Evolutionary conservation across 2,329 filamentous ascomycete genomes (phyloP).

Genomic region (Pseudopithomyces chartarum): DNA sequence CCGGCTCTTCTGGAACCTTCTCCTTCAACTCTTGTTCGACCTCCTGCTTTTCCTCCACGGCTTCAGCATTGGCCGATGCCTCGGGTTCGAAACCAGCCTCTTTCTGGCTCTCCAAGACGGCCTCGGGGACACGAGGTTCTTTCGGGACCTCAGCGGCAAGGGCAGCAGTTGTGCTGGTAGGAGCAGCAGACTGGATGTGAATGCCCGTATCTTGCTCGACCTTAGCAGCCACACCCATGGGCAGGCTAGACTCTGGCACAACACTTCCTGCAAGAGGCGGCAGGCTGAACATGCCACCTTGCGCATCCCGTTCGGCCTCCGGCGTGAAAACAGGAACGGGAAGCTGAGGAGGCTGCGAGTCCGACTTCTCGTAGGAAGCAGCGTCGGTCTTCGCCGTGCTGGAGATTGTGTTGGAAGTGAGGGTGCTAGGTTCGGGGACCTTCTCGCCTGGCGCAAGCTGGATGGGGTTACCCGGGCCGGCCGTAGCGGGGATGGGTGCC

Average conservation of each 20-base stretch:
- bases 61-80: conserved; percentile 67
- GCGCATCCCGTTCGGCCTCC: conserved; percentile 48
- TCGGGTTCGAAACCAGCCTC: conserved; percentile 69
- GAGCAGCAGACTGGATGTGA: conserved; percentile 50
- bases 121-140: conserved; percentile 57
- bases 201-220: conserved; percentile 45
- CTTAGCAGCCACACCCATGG: conserved; percentile 61
- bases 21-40: conserved; percentile 73
- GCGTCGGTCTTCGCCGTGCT: conserved; percentile 65
- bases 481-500: conserved; percentile 63
- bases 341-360: conserved; percentile 56
- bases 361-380: conserved; percentile 83
- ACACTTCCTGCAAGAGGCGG: conserved; percentile 62
- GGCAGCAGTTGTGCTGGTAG: conserved; percentile 52
- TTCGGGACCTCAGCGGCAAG: conserved; percentile 53
- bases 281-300: conserved; percentile 52
- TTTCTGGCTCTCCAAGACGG: conserved; percentile 74
- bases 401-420: conserved; percentile 73
- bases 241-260: conserved; percentile 83
- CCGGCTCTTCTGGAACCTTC: conserved; percentile 65
- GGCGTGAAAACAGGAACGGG: conserved; percentile 53
- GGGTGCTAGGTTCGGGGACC: conserved; percentile 68
- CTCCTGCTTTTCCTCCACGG: conserved; percentile 72
- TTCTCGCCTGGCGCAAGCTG: conserved; percentile 78
- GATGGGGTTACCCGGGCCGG: conserved; percentile 75